Evolutionary conservation across 441 rosid genomes (phyloP), one percentile per base, ranked within the genome.

Genomic region (Corymbia citriodora): DNA sequence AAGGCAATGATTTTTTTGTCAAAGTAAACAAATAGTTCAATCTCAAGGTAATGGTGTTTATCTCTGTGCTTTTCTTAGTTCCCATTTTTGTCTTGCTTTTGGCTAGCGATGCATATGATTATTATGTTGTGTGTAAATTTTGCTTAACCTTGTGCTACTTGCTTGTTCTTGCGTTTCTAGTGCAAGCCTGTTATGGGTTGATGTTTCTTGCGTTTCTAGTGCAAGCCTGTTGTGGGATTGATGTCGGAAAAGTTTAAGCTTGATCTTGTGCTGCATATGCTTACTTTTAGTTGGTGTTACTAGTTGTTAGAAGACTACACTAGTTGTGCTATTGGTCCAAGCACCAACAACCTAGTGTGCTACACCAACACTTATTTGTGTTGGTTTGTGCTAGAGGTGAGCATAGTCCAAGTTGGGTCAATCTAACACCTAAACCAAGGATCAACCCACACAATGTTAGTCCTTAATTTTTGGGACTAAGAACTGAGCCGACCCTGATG

Each of bases 401-500:
- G 63, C 2, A 57, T 57, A 5, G 12, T 57, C 3, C 10, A 2
- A 0, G 25, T 21, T 57, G 29, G 1, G 13, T 12, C 2, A 5
- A 2, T 23, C 29, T 1, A 57, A 0, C 29, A 57, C 29, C 63
- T 57, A 57, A 57, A 2, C 13, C 0, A 9, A 6, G 63, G 10
- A 23, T 12, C 63, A 57, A 57, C 29, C 0, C 1, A 13, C 63
- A 23, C 25, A 57, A 9, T 23, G 13, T 57, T 23, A 27, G 29
- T 23, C 2, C 27, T 1, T 6, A 57, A 57, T 1, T 57, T 57
- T 57, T 10, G 13, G 29, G 63, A 57, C 0, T 0, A 0, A 23
- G 0, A 13, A 57, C 4, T 0, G 6, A 49, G 5, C 9, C 50
- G 50, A 57, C 14, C 7, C 0, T 23, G 0, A 21, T 2, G 29